Evolutionary conservation across 78 protist genomes (phyloP).

Genomic region (Planoprotostelium fungivorum): DNA sequence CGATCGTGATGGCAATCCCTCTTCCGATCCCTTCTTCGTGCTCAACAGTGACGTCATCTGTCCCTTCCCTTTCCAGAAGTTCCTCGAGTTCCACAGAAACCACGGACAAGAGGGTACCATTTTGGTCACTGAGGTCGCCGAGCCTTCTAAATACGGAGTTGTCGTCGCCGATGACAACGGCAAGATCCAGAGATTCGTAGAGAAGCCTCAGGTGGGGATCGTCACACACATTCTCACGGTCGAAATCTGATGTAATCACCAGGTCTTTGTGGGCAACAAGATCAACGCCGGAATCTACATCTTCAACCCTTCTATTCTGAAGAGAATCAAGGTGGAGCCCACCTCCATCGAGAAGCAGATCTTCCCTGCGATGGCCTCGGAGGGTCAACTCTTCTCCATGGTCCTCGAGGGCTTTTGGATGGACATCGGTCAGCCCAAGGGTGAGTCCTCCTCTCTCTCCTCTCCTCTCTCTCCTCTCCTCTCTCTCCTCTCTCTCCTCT

Average conservation of each 20-base stretch:
- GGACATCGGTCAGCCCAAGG: conserved; percentile 94
- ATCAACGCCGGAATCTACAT: conserved; percentile 96
- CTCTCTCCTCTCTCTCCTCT: neutral
- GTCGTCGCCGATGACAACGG: conserved; percentile 81
- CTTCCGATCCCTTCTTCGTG: conserved; percentile 85
- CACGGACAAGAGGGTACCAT: conserved; percentile 95
- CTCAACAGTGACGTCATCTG: conserved; percentile 90
- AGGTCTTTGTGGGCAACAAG: conserved; percentile 79
- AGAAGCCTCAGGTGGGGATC: conserved; percentile 81
- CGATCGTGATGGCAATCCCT: conserved; percentile 16
- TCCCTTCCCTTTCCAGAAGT: conserved; percentile 80
- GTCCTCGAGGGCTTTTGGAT: conserved; percentile 91
- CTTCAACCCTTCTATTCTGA: conserved; percentile 71
- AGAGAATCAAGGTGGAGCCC: conserved; percentile 72
- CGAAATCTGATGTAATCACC: neutral
- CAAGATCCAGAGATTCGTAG: conserved; percentile 82
- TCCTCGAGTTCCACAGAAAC: conserved; percentile 81
- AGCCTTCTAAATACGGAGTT: conserved; percentile 94
- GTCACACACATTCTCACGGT: no score
- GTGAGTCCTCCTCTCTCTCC: neutral
- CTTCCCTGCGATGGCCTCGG: conserved; percentile 89
- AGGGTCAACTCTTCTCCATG: conserved; percentile 76
- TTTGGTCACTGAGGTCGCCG: conserved; percentile 85
- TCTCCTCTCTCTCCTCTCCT: neutral
- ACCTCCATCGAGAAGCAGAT: conserved; percentile 6